Evolutionary conservation across 164 flowering plant genomes (phyloP).

Genomic region (Vitis cinerea): DNA sequence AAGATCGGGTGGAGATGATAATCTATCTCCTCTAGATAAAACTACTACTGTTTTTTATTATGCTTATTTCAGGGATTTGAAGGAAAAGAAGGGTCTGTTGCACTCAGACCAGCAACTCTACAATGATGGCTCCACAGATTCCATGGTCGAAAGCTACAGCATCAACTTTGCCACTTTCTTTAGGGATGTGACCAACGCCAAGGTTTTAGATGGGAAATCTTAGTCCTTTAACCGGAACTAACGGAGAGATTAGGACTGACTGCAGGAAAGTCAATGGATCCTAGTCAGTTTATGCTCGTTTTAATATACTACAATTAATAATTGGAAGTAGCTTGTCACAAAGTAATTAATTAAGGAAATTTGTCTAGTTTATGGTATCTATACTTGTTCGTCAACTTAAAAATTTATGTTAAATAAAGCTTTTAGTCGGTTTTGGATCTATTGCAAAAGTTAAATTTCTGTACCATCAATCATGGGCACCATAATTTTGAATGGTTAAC

Average conservation of each 20-base stretch:
- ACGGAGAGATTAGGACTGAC: constrained; percentile 30
- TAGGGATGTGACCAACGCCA: constrained; percentile 23
- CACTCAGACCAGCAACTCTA: constrained; percentile 38
- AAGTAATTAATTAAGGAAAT: too few species aligned
- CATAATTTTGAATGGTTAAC: too few species aligned
- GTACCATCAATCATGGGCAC: too few species aligned
- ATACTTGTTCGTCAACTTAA: too few species aligned
- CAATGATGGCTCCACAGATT: constrained; percentile 15
- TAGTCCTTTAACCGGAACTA: constrained; percentile 25
- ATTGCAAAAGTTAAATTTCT: too few species aligned
- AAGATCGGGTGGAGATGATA: constrained; percentile 17
- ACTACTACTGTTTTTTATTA: constrained; percentile 29
- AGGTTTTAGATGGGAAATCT: constrained; percentile 37
- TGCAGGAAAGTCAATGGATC: constrained; percentile 29
- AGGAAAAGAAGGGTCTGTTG: constrained; percentile 27
- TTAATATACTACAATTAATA: too few species aligned
- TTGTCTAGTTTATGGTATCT: too few species aligned
- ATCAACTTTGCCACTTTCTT: constrained; percentile 13
- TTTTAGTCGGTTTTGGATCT: too few species aligned
- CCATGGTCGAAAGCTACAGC: constrained; percentile 21
- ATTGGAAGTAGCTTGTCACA: too few species aligned
- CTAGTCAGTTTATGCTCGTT: too few species aligned
- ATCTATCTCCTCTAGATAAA: constrained; percentile 22
- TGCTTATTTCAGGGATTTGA: constrained; percentile 22
- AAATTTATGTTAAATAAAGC: too few species aligned